Base-by-base conservation (phyloP, 768 basidiomycete species). In the Porphyrellus cyaneotinctus region DNA sequence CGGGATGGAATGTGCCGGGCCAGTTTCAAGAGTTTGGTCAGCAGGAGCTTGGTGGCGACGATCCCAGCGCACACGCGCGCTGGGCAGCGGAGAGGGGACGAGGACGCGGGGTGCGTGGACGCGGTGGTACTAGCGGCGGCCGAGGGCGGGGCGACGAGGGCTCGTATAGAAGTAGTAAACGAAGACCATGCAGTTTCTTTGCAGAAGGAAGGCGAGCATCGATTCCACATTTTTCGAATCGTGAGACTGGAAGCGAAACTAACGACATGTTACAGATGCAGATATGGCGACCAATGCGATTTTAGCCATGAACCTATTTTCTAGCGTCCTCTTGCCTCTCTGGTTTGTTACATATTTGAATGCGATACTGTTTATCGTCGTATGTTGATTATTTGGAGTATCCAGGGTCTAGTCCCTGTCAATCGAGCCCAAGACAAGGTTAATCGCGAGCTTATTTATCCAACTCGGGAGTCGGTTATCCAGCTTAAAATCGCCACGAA, bases 111-210 rank as follows among this genome's bases (percentile, higher is more conserved):
- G 75, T 78, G 39, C 74, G 83, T 46, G 82, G 87, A 33, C 73
- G 83, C 47, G 82, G 63, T 49, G 82, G 26, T 28, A 9, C 26
- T 28, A 9, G 26, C 26, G 26, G 26, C 26, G 26, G 84, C 51
- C 71, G 85, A 44, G 79, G 81, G 53, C 65, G 71, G 49, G 77
- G 75, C 53, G 79, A 77, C 36, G 80, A 80, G 39, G 79, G 78
- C 54, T 83, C 80, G 59, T 81, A 77, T 85, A 87, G 79, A 85
- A 79, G 79, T 72, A 87, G 75, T 81, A 89, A 84, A 83, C 82
- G 85, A 84, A 84, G 81, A 84, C 84, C 86, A 74, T 91, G 89
- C 87, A 86, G 78, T 80, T 91, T 91, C 78, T 91, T 84, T 81
- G 81, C 82, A 75, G 80, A 83, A 82, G 89, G 88, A 88, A 91